phyloP scores from a whole-genome alignment of 768 basidiomycete genomes.

The Imleria badia region DNA sequence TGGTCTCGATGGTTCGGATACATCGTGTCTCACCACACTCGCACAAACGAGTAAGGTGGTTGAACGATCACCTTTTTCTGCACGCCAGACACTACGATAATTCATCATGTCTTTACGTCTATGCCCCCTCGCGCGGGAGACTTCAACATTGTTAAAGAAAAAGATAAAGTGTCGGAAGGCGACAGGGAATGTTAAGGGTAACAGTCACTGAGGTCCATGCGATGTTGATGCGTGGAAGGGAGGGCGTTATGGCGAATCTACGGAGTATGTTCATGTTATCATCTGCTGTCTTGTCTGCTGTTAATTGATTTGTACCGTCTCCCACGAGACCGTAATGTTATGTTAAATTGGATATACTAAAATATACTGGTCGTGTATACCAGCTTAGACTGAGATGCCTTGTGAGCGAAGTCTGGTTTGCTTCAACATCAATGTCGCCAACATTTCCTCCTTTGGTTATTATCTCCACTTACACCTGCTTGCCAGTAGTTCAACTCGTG shows the following conservation, averaged over 20 bases:
- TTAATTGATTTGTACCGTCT: slow-evolving; percentile 34
- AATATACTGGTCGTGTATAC: slow-evolving; percentile 1
- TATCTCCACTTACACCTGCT: too few species aligned
- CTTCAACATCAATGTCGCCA: too few species aligned
- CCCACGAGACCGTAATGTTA: slow-evolving; percentile 29
- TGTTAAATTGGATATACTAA: slow-evolving; percentile 19
- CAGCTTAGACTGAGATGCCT: background rate
- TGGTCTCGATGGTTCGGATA: background rate
- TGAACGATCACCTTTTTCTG: slow-evolving; percentile 16
- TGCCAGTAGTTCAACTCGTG: too few species aligned
- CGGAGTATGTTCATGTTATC: slow-evolving; percentile 28
- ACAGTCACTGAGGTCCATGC: background rate
- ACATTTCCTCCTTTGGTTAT: too few species aligned
- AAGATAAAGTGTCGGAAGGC: background rate
- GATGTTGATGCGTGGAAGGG: slow-evolving; percentile 3
- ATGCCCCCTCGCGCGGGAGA: background rate
- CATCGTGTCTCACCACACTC: background rate
- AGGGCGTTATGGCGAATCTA: slow-evolving; percentile 12
- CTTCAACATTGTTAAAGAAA: background rate
- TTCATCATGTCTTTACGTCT: background rate
- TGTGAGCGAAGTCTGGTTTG: too few species aligned
- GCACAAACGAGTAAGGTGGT: slow-evolving; percentile 9
- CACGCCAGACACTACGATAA: slow-evolving; percentile 22
- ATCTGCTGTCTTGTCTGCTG: slow-evolving; percentile 29
- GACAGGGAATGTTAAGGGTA: background rate